Conservation (phyloP, 257 asterid species). For the Nicotiana knightiana region DNA sequence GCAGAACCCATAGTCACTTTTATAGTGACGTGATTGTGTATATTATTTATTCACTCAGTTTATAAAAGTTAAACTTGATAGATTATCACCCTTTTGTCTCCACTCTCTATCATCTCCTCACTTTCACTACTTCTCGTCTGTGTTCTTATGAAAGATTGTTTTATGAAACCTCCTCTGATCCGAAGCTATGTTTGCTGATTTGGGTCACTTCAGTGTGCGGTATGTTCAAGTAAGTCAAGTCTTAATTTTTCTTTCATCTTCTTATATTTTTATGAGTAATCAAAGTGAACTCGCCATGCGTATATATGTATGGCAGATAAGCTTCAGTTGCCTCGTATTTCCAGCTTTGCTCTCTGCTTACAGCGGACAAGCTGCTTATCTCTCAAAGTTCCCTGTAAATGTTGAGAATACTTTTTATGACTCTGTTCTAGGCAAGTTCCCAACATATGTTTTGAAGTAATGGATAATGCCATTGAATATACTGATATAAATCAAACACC, state of each 20-base stretch:
- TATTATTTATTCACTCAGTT: too few species aligned
- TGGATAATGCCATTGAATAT: too few species aligned
- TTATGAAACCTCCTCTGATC: slow-evolving; percentile 26
- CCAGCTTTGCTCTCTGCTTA: slow-evolving; percentile 47
- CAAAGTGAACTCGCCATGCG: background rate
- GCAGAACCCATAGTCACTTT: too few species aligned
- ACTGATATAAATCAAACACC: too few species aligned
- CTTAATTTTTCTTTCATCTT: background rate
- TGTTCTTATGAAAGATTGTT: too few species aligned
- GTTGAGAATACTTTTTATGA: slow-evolving; percentile 35
- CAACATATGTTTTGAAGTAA: too few species aligned
- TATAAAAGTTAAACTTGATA: too few species aligned
- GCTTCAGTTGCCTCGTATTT: slow-evolving; percentile 45
- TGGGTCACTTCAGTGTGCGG: slow-evolving; percentile 54
- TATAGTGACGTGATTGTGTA: too few species aligned
- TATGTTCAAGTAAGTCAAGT: slow-evolving; percentile 42
- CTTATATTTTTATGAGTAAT: too few species aligned
- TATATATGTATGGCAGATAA: slow-evolving; percentile 28
- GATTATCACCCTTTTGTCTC: too few species aligned
- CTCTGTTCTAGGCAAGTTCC: slow-evolving; percentile 37
- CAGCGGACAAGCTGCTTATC: slow-evolving; percentile 63
- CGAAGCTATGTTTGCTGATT: slow-evolving; percentile 77
- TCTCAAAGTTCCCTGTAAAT: slow-evolving; percentile 34
- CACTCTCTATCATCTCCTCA: too few species aligned
- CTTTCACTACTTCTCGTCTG: too few species aligned